Conservation (phyloP, 352 stramenopile species). For the Phytophthora ohioensis region DNA sequence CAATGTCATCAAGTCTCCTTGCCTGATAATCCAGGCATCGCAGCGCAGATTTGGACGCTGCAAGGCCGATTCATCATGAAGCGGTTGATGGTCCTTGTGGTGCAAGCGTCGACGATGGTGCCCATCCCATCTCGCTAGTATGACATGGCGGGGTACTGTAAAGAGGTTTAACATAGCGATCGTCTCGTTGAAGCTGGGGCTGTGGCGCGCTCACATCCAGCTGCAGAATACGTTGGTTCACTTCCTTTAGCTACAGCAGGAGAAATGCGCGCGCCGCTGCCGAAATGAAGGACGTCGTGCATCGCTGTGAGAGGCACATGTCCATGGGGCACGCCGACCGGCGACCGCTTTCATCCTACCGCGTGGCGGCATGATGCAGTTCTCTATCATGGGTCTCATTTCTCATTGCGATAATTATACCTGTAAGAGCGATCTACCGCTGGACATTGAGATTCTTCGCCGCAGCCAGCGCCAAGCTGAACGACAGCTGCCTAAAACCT, state of each 20-base stretch:
- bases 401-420: conserved; percentile 3
- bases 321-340: conserved; percentile 5
- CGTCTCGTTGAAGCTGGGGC: background rate
- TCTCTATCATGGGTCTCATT: background rate
- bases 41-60: background rate
- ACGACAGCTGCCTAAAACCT: conserved; percentile 31
- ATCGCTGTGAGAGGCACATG: conserved; percentile 5
- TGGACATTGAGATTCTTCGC: conserved; percentile 26
- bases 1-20: too few species aligned
- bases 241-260: background rate
- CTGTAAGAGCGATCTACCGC: conserved; percentile 4
- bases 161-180: background rate
- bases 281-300: background rate
- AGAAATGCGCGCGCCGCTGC: background rate
- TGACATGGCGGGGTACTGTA: background rate
- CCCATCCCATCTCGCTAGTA: conserved; percentile 4
- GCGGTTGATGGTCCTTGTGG: background rate
- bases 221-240: background rate
- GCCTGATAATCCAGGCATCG: background rate
- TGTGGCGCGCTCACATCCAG: background rate
- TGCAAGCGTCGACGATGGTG: background rate
- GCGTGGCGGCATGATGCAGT: background rate
- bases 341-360: background rate
- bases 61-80: background rate
- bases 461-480: conserved; percentile 21